Conservation (phyloP, 108 stramenopile genomes). For the Aurantiochytrium sp. region DNA sequence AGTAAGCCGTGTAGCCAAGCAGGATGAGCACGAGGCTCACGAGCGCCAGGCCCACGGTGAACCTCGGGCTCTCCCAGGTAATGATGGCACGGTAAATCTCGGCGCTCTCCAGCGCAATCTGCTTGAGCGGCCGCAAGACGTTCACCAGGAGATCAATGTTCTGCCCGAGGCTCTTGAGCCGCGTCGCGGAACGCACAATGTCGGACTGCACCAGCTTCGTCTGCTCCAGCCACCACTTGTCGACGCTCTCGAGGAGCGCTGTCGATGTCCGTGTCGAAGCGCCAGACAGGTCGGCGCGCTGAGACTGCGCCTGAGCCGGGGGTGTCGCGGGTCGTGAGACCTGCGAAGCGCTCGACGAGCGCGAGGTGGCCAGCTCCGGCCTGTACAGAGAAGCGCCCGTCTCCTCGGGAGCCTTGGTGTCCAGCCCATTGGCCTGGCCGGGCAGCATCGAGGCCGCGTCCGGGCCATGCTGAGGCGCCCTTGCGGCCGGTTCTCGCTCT, state of each 20-base stretch:
- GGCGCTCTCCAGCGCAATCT: not conserved
- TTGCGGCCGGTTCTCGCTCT: no score
- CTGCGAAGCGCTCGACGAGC: no score
- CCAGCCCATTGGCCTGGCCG: no score
- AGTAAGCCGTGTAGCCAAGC: not conserved
- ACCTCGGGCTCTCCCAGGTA: constrained; percentile 4
- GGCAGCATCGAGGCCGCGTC: no score
- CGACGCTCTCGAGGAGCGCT: not conserved
- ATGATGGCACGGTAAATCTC: not conserved
- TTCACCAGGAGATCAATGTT: not conserved
- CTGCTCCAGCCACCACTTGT: constrained; percentile 17
- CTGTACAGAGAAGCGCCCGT: no score
- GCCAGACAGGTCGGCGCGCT: not conserved
- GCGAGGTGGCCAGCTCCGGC: no score
- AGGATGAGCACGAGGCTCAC: not conserved
- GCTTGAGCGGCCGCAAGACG: not conserved
- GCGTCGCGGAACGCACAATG: not conserved
- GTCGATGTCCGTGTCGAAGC: not conserved
- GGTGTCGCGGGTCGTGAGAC: no score
- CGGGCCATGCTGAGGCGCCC: no score
- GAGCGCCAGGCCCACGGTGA: not conserved
- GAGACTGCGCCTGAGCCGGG: no score
- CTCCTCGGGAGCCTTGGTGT: no score
- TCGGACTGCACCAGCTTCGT: not conserved
- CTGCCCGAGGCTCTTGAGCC: constrained; percentile 11